Evolutionary conservation across 345 rosid species (phyloP).

Genomic region (Raphanus sativus): DNA sequence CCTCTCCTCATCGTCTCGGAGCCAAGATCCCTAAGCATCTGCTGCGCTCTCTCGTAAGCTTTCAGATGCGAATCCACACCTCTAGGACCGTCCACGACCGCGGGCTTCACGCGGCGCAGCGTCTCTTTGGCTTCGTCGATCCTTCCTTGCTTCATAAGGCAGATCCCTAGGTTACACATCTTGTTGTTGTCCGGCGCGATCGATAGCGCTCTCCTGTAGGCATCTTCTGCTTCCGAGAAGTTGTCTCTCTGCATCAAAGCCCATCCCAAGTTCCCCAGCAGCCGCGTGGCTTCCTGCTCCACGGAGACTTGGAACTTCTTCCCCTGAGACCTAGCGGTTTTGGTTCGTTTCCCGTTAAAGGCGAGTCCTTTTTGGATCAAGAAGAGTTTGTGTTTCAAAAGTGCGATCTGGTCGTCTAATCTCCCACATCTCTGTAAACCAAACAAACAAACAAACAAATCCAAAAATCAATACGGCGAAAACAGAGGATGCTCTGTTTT

Average conservation of each 20-base stretch:
- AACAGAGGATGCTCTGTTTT: neutral
- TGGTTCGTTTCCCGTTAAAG: conserved; percentile 92
- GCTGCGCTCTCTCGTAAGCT: conserved; percentile 95
- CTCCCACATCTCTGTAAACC: conserved; percentile 81
- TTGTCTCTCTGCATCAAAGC: conserved; percentile 90
- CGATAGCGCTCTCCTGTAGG: conserved; percentile 71
- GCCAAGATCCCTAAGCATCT: conserved; percentile 88
- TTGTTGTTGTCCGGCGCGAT: conserved; percentile 86
- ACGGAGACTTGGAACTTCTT: conserved; percentile 95
- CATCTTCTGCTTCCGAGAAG: conserved; percentile 88
- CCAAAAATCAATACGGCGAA: neutral
- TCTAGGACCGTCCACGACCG: conserved; percentile 75
- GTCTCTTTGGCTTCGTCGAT: conserved; percentile 80
- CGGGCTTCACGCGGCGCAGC: conserved; percentile 72
- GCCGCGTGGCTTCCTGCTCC: conserved; percentile 89
- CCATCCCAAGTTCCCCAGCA: conserved; percentile 97
- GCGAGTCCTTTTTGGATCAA: conserved; percentile 92
- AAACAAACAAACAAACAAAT: neutral
- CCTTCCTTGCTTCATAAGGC: conserved; percentile 96
- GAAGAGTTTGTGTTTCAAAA: conserved; percentile 71
- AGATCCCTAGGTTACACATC: conserved; percentile 96
- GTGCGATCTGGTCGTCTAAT: conserved; percentile 75
- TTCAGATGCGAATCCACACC: conserved; percentile 96
- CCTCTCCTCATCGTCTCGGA: conserved; percentile 82
- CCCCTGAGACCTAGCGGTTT: conserved; percentile 94